Base-by-base conservation (phyloP, 2,329 filamentous ascomycete genomes). In the Malbranchea cinnamomea region DNA sequence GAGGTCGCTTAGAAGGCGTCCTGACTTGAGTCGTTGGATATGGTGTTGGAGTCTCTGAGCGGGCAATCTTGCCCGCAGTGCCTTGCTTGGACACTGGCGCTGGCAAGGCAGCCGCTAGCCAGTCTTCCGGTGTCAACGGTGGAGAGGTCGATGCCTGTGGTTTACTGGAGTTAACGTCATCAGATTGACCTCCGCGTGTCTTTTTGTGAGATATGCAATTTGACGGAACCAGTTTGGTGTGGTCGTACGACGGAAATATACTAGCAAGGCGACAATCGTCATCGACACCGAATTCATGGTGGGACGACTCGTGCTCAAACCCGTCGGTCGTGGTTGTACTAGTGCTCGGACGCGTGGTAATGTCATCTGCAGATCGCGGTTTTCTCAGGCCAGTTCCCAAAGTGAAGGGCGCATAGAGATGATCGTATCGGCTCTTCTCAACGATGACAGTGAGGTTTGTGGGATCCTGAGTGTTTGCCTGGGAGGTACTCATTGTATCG, bases 401-500 rank as follows among this genome's bases (percentile, higher is more conserved):
- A 6, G 24, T 27, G 20, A 30, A 35, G 8, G 22, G 24, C 9
- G 27, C 4, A 8, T 23, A 23, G 20, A 26, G 32, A 10, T 37
- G 37, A 13, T 49, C 45, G 12, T 35, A 30, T 8, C 39, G 39
- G 22, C 44, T 44, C 28, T 45, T 50, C 16, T 45, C 48, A 1
- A 42, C 44, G 17, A 41, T 38, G 29, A 52, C 49, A 28, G 53
- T 58, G 12, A 47, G 43, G 24, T 53, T 50, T 1, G 54, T 56
- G 14, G 47, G 37, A 22, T 50, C 50, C 9, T 44, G 43, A 2
- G 41, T 42, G 5, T 41, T 41, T 13, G 45, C 46, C 29, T 49
- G 44, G 26, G 51, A 49, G 2, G 54, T 58, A 26, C 51, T 57
- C 56, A 59, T 58, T 2, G 56, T 59, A 30, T 59, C 56, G 3